Evolutionary conservation across 768 basidiomycete genomes (phyloP), one percentile per base, ranked within the genome.

Genomic region (Russula dissimulans): DNA sequence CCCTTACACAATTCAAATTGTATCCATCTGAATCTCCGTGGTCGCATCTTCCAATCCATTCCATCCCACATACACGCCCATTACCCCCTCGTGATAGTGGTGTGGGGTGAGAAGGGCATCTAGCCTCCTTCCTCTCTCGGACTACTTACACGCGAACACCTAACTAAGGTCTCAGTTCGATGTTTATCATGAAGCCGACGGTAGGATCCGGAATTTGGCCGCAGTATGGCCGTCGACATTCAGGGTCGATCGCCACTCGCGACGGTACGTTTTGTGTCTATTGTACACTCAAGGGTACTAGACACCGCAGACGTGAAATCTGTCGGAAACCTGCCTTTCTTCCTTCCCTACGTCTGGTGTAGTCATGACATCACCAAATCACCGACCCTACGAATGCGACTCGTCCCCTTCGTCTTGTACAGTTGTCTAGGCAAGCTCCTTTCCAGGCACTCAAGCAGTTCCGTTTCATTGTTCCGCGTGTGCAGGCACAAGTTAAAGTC

Each of bases 1-100:
- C 17, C 15, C 15, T 41, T 26, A 31, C 22, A 17, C 31, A 12
- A 26, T 17, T 43, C n/a, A 32, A 44, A 44, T 34, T 5, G 48
- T 5, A 56, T 46, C 60, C 60, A 61, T 61, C 29, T 36, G 41
- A 45, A 61, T 56, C 60, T 56, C 60, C 60, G 60, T 56, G 22
- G 22, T 26, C 22, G 11, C 22, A 46, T 47, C 51, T 53, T 51
- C 51, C 36, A 22, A 46, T 51, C 48, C 32, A 49, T 4, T 38
- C 34, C 0, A n/a, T 17, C 29, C 31, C 2, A 17, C 14, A 5
- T 47, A 47, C 46, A 18, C 17, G 17, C 32, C 48, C n/a, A 32
- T 26, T 26, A 11, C 32, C 32, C 7, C n/a, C 48, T 34, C 34
- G 29, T 42, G 44, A 50, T 49, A 49, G 31, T 34, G 3, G 48